phyloP scores from a whole-genome alignment of 345 rosid species.

The Aquilaria yunnanensis region DNA sequence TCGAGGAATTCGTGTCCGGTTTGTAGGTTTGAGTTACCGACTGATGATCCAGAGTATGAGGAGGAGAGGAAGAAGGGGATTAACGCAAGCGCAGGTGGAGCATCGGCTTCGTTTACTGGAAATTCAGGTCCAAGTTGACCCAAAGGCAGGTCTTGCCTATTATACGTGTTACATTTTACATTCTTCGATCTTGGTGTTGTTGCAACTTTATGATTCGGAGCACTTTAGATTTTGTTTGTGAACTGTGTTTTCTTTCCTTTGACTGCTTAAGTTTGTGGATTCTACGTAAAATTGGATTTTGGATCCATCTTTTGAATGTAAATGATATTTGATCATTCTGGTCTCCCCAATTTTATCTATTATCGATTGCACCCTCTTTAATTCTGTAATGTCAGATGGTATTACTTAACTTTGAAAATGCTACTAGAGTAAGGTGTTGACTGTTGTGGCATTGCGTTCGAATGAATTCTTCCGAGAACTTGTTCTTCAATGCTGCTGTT shows the following conservation, averaged over 20 bases:
- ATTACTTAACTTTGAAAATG: too few relatives aligned
- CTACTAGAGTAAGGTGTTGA: too few relatives aligned
- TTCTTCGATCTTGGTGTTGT: background rate
- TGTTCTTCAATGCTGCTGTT: too few relatives aligned
- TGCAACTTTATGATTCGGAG: background rate
- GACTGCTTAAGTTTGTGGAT: constrained; percentile 12
- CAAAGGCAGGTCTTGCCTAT: constrained; percentile 3
- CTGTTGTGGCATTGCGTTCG: too few relatives aligned
- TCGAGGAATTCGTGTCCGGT: constrained; percentile 74
- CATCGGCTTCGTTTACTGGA: constrained; percentile 23
- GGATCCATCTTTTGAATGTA: constrained; percentile 16
- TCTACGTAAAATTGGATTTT: constrained; percentile 2
- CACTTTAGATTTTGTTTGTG: constrained; percentile 4
- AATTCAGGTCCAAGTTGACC: constrained; percentile 24
- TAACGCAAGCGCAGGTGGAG: constrained; percentile 13
- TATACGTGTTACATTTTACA: background rate
- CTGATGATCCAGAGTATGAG: constrained; percentile 67
- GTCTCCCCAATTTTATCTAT: background rate
- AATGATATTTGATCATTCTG: constrained; percentile 14
- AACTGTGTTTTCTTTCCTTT: background rate
- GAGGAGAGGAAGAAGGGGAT: constrained; percentile 43
- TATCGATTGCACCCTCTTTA: too few relatives aligned
- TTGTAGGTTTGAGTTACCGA: constrained; percentile 58
- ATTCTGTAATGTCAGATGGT: too few relatives aligned
- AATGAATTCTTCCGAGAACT: too few relatives aligned